Evolutionary conservation across 192 early-diverging fungal genomes (phyloP).

Genomic region (Coemansia sp.): DNA sequence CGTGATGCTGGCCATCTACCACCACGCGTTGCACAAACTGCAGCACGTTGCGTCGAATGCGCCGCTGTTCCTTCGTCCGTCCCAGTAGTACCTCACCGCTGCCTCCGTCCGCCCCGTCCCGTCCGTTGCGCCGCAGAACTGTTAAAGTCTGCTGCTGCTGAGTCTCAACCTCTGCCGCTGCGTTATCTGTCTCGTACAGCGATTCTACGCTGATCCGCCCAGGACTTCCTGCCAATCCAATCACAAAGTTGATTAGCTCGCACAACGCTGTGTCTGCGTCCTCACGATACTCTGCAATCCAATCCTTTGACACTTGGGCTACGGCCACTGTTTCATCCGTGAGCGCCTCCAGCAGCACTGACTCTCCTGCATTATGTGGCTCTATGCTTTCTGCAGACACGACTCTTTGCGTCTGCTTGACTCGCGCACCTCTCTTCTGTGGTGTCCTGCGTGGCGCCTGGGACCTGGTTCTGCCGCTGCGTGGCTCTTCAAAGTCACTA

Average conservation of each 20-base stretch:
- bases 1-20: constrained; percentile 58
- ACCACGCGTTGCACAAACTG: constrained; percentile 66
- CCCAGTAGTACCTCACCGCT: constrained; percentile 79
- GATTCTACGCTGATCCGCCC: constrained; percentile 47
- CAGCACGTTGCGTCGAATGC: constrained; percentile 65
- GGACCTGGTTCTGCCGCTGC: constrained; percentile 6
- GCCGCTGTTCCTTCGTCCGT: constrained; percentile 62
- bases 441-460: constrained; percentile 18
- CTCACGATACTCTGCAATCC: constrained; percentile 66
- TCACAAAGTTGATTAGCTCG: constrained; percentile 71
- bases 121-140: constrained; percentile 21
- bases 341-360: constrained; percentile 45
- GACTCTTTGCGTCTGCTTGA: background rate
- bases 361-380: background rate
- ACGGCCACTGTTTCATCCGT: constrained; percentile 57
- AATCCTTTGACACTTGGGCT: constrained; percentile 64
- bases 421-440: background rate
- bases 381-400: background rate
- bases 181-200: constrained; percentile 59
- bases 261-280: constrained; percentile 58
- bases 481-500: constrained; percentile 33
- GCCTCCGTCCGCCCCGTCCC: constrained; percentile 15
- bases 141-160: constrained; percentile 53
- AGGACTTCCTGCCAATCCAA: constrained; percentile 61
- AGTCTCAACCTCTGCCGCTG: constrained; percentile 54